Conservation (phyloP, 2,329 filamentous ascomycete genomes). For the Colletotrichum costaricense region DNA sequence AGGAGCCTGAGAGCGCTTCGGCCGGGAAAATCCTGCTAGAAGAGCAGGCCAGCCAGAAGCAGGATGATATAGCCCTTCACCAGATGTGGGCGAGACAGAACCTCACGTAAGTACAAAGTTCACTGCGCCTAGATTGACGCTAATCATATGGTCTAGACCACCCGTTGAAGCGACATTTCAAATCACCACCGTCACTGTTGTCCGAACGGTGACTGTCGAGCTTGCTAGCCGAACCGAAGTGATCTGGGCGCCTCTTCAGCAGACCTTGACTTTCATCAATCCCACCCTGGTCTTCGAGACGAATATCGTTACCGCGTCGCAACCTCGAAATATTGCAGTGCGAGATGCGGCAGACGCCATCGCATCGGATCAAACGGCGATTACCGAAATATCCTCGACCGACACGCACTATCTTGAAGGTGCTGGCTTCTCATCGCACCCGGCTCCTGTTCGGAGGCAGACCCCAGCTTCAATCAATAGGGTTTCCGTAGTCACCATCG, state of each 20-base stretch:
- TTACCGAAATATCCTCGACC: background rate
- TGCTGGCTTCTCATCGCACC: background rate
- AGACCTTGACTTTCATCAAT: constrained; percentile 42
- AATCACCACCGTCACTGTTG: constrained; percentile 25
- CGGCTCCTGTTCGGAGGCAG: background rate
- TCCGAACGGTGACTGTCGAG: constrained; percentile 37
- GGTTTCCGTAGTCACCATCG: constrained; percentile 16
- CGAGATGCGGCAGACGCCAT: background rate
- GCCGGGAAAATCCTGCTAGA: background rate
- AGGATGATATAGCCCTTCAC: background rate
- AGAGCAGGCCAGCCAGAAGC: no score
- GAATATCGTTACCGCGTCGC: constrained; percentile 39
- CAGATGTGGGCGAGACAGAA: constrained; percentile 4
- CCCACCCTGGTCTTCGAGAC: constrained; percentile 40
- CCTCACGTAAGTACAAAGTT: background rate
- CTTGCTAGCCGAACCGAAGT: constrained; percentile 34
- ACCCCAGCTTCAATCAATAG: background rate
- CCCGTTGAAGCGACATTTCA: background rate
- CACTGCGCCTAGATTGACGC: background rate
- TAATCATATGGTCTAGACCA: background rate
- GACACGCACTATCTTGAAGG: background rate
- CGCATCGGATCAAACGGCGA: background rate
- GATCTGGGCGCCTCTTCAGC: constrained; percentile 36
- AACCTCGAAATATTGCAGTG: constrained; percentile 26
- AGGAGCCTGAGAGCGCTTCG: background rate